Evolutionary conservation across 371 early-diverging fungal species (phyloP).

Genomic region (Massospora cicadina): DNA sequence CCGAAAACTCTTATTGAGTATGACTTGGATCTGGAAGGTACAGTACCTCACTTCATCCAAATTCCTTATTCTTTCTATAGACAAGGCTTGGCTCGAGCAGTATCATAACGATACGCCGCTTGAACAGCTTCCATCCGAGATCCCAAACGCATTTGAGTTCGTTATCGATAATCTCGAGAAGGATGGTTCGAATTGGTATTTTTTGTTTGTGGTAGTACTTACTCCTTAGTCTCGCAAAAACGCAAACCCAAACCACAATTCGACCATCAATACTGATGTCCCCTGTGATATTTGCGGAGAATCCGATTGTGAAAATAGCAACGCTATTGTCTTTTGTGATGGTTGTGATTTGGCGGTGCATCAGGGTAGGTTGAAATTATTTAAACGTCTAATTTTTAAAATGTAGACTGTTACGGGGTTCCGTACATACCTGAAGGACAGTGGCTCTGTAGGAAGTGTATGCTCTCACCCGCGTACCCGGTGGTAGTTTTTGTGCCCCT

Average conservation of each 20-base stretch:
- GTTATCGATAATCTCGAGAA: conserved; percentile 88
- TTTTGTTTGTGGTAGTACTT: conserved; percentile 1
- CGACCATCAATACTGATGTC: conserved; percentile 41
- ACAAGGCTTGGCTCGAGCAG: conserved; percentile 51
- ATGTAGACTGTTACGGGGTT: conserved; percentile 93
- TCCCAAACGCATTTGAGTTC: conserved; percentile 57
- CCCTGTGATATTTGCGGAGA: conserved; percentile 90
- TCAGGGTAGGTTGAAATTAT: conserved; percentile 40
- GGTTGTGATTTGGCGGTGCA: conserved; percentile 98
- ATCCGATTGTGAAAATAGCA: conserved; percentile 89
- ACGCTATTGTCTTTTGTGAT: conserved; percentile 98
- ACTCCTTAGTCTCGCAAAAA: conserved; percentile 4
- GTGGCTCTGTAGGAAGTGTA: conserved; percentile 96
- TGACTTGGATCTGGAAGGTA: conserved; percentile 95
- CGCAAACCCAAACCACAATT: conserved; percentile 27
- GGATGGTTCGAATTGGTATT: conserved; percentile 84
- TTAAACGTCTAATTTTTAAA: neutral
- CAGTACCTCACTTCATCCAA: neutral
- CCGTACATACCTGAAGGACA: conserved; percentile 98
- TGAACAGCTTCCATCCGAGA: conserved; percentile 28
- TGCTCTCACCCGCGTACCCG: conserved; percentile 78
- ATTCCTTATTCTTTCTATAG: conserved; percentile 17
- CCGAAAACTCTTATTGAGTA: conserved; percentile 71
- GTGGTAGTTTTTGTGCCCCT: conserved; percentile 23
- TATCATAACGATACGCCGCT: conserved; percentile 43